Evolutionary conservation across 2,329 filamentous ascomycete genomes (phyloP), one percentile per base, ranked within the genome.

Genomic region (Epichloe hybrida): DNA sequence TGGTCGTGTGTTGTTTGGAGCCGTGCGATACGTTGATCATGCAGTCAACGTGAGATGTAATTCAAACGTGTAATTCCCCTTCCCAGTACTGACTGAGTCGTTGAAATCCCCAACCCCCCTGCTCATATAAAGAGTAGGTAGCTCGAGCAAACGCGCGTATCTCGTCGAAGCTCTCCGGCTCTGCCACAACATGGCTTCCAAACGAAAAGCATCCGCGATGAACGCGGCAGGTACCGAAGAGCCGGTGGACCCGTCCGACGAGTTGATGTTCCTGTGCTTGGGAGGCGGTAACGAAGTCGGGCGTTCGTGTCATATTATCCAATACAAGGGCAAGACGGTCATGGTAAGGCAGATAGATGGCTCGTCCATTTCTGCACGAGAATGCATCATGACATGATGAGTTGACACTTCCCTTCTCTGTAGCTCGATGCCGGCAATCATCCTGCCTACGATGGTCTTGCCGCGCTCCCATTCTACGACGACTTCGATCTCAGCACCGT

Each of bases 321-420:
- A 97, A 64, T 98, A 98, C 78, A 98, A 97, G 71, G 93, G 93
- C 55, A 98, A 98, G 70, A 97, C 91, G 5, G 88, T 98, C 58
- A 98, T 98, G 93, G 89, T 94, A 73, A 60, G 62, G 49, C 20
- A 44, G 20, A 17, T 17, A 44, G 20, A 17, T 17, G 2, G 11
- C 13, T 20, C 5, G 27, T 38, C 21, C 23, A 20, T 31, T 43
- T 34, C 40, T 21, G 5, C 41, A 39, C 36, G 21, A 20, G 21
- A 39, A 17, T 38, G 21, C 15, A 46, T 8, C 31, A 11, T 17
- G 17, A 46, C 15, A 46, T 8, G 23, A 11, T 17, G 17, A 43
- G 47, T 49, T 49, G 41, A 47, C 38, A 20, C 35, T 50, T 37
- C 23, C 3, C 8, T 43, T 52, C 34, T 46, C 41, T 50, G 44